Evolutionary conservation across 2,329 filamentous ascomycete species (phyloP), one percentile per base, ranked within the genome.

Genomic region (Nothophaeocryptopus gaeumannii): DNA sequence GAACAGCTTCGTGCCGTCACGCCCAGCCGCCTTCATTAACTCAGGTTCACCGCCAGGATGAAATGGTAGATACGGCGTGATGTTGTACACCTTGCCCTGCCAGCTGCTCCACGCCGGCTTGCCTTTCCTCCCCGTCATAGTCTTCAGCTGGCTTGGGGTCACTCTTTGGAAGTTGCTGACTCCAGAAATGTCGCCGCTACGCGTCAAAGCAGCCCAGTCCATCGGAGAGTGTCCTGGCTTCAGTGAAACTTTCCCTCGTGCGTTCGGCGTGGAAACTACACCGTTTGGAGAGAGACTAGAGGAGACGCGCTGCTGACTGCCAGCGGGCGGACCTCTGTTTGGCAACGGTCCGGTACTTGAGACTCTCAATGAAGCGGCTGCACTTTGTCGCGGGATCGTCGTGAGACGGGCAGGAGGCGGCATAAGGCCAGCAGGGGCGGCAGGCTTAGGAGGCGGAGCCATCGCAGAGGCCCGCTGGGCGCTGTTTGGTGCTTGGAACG

Each of bases 211-310:
- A 10, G 93, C 93, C 93, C 93, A 99, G 78, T 99, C 93, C 10
- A 99, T 83, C 0, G 93, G 92, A 2, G 89, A 96, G 74, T 92
- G 91, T 30, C 93, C 92, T 0, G 93, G 93, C n/a, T 84, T 80
- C 4, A 99, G 81, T 8, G 86, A 77, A 4, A 96, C 88, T 64
- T 92, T 88, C 68, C 79, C 72, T 50, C 70, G 74, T 34, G 64
- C 63, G 47, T 71, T 78, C 26, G 70, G 69, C 9, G 71, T 72
- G 39, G 70, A 66, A n/a, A 51, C 52, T 29, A 61, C 60, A 43
- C 65, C 61, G 30, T 63, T 65, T 1, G 68, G 59, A 2, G 65
- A 51, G 2, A 67, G 51, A 30, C 60, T 50, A 55, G 63, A 53
- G 37, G 66, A 70, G 36, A 72, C 65, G 35, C 72, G 71, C 43